These are phyloP conservation scores for Phyllosticta capitalensis DNA, from an alignment of 2,329 filamentous ascomycete genomes.

Conservation along the genomic window DNA sequence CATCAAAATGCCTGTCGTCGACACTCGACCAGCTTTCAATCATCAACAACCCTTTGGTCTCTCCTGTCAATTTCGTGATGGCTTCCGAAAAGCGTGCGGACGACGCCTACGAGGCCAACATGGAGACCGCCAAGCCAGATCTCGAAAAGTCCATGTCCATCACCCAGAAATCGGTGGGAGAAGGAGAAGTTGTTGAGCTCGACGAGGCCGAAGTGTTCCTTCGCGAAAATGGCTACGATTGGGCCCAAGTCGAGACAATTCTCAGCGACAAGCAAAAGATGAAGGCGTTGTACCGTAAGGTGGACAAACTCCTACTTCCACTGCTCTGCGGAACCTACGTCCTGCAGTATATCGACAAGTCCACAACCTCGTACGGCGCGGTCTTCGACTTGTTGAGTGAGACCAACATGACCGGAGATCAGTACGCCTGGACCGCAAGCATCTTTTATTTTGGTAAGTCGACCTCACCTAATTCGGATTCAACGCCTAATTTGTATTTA, in stretches of 20 bases:
- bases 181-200: constrained; percentile 29
- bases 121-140: constrained; percentile 4
- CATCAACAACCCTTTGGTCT: not conserved
- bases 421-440: constrained; percentile 47
- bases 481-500: constrained; percentile 13
- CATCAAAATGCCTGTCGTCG: not conserved
- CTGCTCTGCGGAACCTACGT: constrained; percentile 42
- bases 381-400: constrained; percentile 46
- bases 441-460: constrained; percentile 44
- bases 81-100: constrained; percentile 2
- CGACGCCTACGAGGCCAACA: not conserved
- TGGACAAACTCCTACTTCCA: constrained; percentile 44
- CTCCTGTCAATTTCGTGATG: not conserved
- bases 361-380: constrained; percentile 44
- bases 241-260: constrained; percentile 34
- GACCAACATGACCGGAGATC: constrained; percentile 36
- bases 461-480: constrained; percentile 21
- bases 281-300: constrained; percentile 32
- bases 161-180: constrained; percentile 15
- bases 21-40: not conserved
- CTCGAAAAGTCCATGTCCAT: constrained; percentile 9
- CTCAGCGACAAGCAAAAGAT: constrained; percentile 33
- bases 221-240: constrained; percentile 37
- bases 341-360: constrained; percentile 48
- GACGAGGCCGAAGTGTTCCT: constrained; percentile 43